A percentile compares a stretch with the other conserved stretches of the same genome.
Conservation (phyloP, 1,284 basidiomycete species). For the Apiotrichum mycotoxinovorans region DNA sequence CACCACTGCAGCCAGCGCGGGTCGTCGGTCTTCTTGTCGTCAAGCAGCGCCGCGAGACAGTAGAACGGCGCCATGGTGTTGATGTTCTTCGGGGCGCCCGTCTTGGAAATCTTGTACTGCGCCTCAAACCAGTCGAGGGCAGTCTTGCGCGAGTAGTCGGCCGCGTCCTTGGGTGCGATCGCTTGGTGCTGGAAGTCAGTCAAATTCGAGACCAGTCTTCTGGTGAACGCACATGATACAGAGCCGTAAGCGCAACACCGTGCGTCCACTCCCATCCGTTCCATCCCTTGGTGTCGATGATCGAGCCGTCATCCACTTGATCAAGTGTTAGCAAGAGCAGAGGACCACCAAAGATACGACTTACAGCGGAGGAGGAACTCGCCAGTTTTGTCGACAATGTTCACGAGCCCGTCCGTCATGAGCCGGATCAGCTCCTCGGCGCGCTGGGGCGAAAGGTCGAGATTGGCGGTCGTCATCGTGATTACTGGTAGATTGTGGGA, state of each 20-base stretch:
- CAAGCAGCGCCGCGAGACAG: slow-evolving; percentile 56
- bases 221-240: slow-evolving; percentile 17
- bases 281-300: slow-evolving; percentile 67
- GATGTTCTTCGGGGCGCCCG: slow-evolving; percentile 63
- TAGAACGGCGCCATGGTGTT: slow-evolving; percentile 65
- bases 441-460: slow-evolving; percentile 22
- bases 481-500: too few species aligned
- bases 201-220: background rate
- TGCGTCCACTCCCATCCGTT: slow-evolving; percentile 66
- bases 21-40: slow-evolving; percentile 30
- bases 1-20: slow-evolving; percentile 43
- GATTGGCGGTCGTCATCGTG: background rate
- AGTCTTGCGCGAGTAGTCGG: slow-evolving; percentile 53
- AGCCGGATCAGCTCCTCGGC: slow-evolving; percentile 51
- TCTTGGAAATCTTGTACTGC: slow-evolving; percentile 53
- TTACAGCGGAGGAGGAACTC: slow-evolving; percentile 56
- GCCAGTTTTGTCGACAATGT: slow-evolving; percentile 61
- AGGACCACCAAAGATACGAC: slow-evolving; percentile 4
- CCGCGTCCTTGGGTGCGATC: slow-evolving; percentile 49
- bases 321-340: slow-evolving; percentile 5
- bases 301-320: slow-evolving; percentile 56
- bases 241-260: slow-evolving; percentile 47
- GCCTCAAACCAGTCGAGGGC: slow-evolving; percentile 59
- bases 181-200: slow-evolving; percentile 30
- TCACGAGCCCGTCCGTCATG: slow-evolving; percentile 59